phyloP scores from a whole-genome alignment of 805 yeast species.

The Ogataea pilisensis region DNA sequence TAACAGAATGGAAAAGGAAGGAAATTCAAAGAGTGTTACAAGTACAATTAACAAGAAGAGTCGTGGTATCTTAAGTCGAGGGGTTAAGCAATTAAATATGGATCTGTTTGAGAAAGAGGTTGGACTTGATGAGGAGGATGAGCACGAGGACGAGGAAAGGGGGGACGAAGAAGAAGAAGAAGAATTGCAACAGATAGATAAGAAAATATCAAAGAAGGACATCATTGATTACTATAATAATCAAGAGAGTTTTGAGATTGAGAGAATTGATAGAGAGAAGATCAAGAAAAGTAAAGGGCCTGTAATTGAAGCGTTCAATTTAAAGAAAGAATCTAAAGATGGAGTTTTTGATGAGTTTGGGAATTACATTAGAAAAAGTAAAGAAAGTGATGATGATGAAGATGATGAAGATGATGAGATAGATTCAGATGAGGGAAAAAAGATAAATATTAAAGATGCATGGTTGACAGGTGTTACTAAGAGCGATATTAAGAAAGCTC shows the following conservation, averaged over 20 bases:
- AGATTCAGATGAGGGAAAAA: conserved; percentile 21
- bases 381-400: background rate
- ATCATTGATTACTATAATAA: conserved; percentile 28
- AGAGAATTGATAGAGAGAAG: conserved; percentile 9
- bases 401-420: conserved; percentile 26
- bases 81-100: conserved; percentile 32
- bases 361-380: conserved; percentile 41
- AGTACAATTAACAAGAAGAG: too few species aligned
- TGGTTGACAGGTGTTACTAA: conserved; percentile 23
- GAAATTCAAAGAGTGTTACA: conserved; percentile 10
- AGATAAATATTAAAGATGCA: conserved; percentile 28
- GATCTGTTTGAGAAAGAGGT: conserved; percentile 32
- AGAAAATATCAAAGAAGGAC: conserved; percentile 2
- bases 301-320: conserved; percentile 59
- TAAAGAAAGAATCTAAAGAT: conserved; percentile 51
- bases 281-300: conserved; percentile 26
- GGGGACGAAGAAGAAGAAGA: conserved; percentile 15
- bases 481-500: conserved; percentile 24
- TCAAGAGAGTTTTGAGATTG: conserved; percentile 22
- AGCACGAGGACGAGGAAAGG: conserved; percentile 3
- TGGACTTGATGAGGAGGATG: conserved; percentile 7
- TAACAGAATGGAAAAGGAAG: conserved; percentile 3
- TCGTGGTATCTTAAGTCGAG: too few species aligned
- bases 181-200: background rate
- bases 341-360: conserved; percentile 63